Base-by-base conservation (phyloP, 371 early-diverging fungal species). In the Actinomucor elegans region DNA sequence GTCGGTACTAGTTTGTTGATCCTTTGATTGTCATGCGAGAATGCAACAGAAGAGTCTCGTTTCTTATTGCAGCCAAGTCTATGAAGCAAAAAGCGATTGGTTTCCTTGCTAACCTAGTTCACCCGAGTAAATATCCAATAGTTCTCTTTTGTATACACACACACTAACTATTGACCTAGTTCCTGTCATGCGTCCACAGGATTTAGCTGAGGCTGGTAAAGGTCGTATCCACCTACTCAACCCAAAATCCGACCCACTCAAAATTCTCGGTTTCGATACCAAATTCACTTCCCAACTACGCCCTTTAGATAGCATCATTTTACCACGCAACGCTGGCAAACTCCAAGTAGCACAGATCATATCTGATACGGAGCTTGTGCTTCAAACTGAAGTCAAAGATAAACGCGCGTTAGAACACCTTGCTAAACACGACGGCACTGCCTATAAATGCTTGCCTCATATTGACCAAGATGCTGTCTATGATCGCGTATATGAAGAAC, bases 101-200 rank as follows among this genome's bases (percentile, higher is more conserved):
- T 8, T 73, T 84, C 49, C 80, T 94, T 54, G 92, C 89, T 7
- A 77, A 87, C 12, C 67, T 82, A 21, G 61, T 92, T 50, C 75
- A 86, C 60, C 85, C 90, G 11, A 91, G 87, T 87, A 75, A 67
- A 67, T 36, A 9, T 28, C 3, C 29, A 2, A 4, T 26, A 33
- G 4, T 37, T 32, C 5, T 31, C 3, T 46, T 48, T 0, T 15
- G n/a, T 27, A 31, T 14, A 18, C 31, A 12, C 35, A 44, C 31
- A 11, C 0, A 8, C 12, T 18, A 20, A 8, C 38, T 20, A 38
- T 15, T 38, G 4, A 20, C 17, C 38, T 38, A 90, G 90, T 97
- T 67, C 93, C 96, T 10, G 97, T 97, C 8, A 83, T 84, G 37
- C 76, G 97, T 35, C 87, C 96, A 32, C 94, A 94, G 66, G 97